Conservation (phyloP, 2,329 filamentous ascomycete genomes). For the Coleophoma eucalyptorum region DNA sequence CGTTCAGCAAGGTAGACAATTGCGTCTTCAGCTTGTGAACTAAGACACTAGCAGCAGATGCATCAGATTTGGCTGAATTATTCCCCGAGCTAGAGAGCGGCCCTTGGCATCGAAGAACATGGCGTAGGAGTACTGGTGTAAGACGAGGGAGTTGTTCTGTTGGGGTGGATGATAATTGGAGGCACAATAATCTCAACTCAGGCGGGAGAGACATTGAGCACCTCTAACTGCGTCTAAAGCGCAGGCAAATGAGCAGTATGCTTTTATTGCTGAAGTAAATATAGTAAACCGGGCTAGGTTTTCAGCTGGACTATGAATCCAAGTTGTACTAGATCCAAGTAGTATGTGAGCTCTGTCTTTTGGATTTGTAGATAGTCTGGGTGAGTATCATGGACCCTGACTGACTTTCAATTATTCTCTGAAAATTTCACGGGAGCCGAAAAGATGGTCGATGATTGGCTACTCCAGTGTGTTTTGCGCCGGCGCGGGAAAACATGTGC, state of each 20-base stretch:
- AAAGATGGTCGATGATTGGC: too few relatives aligned
- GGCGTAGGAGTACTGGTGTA: slow-evolving; percentile 63
- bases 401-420: too few relatives aligned
- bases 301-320: background rate
- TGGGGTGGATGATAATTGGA: slow-evolving; percentile 67
- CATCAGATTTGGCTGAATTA: slow-evolving; percentile 54
- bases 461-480: too few relatives aligned
- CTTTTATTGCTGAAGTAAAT: background rate
- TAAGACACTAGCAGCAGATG: slow-evolving; percentile 62
- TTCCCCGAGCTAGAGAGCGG: slow-evolving; percentile 62
- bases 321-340: too few relatives aligned
- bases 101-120: slow-evolving; percentile 52
- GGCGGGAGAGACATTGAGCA: slow-evolving; percentile 35
- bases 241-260: background rate
- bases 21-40: slow-evolving; percentile 81
- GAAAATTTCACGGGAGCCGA: too few relatives aligned
- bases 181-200: slow-evolving; percentile 62
- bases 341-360: background rate
- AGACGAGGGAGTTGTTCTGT: slow-evolving; percentile 71
- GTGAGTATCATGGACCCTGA: too few relatives aligned
- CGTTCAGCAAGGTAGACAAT: slow-evolving; percentile 73
- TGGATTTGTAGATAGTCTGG: background rate
- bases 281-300: background rate
- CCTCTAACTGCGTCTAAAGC: background rate
- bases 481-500: too few relatives aligned